A percentile compares a stretch with the other conserved stretches of the same genome.
Evolutionary conservation across 2,329 filamentous ascomycete species (phyloP).

Genomic region (Exophiala calicioides): DNA sequence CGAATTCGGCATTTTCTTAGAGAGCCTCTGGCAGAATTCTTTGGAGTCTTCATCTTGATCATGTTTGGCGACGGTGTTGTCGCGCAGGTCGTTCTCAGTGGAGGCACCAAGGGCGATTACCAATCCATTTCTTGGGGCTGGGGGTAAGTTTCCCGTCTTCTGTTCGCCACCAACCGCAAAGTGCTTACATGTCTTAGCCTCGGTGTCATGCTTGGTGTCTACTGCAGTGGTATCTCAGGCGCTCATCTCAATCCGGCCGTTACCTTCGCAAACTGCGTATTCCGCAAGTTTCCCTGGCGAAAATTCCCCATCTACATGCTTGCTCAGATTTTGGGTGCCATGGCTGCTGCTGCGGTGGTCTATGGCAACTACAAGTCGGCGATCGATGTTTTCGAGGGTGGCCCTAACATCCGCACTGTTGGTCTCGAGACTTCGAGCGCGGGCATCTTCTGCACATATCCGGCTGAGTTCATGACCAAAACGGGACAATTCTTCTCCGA

Average conservation of each 20-base stretch:
- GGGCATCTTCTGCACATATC: constrained; percentile 73
- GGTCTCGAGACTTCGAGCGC: constrained; percentile 61
- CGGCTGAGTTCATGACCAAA: constrained; percentile 61
- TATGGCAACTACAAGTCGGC: constrained; percentile 66
- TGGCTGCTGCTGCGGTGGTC: constrained; percentile 61
- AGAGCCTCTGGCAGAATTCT: constrained; percentile 67
- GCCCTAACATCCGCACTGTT: constrained; percentile 61
- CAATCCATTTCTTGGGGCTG: constrained; percentile 56
- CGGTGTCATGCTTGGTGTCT: constrained; percentile 69
- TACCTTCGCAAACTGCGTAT: constrained; percentile 68
- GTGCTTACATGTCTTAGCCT: constrained; percentile 45
- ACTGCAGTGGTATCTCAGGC: constrained; percentile 60
- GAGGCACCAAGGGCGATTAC: constrained; percentile 47
- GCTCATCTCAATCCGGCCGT: constrained; percentile 72
- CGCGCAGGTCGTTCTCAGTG: constrained; percentile 66
- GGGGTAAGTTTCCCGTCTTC: constrained; percentile 39
- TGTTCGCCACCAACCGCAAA: background rate
- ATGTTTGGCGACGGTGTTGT: constrained; percentile 72
- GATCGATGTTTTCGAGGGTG: constrained; percentile 65
- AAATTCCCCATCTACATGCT: constrained; percentile 68
- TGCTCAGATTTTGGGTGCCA: constrained; percentile 67
- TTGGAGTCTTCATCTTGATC: constrained; percentile 67
- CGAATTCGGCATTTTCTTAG: constrained; percentile 53
- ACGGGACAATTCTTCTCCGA: constrained; percentile 71
- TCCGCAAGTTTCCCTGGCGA: constrained; percentile 67